Evolutionary conservation across 495 filamentous ascomycete genomes (phyloP).

Genomic region (Daldinia decipiens): DNA sequence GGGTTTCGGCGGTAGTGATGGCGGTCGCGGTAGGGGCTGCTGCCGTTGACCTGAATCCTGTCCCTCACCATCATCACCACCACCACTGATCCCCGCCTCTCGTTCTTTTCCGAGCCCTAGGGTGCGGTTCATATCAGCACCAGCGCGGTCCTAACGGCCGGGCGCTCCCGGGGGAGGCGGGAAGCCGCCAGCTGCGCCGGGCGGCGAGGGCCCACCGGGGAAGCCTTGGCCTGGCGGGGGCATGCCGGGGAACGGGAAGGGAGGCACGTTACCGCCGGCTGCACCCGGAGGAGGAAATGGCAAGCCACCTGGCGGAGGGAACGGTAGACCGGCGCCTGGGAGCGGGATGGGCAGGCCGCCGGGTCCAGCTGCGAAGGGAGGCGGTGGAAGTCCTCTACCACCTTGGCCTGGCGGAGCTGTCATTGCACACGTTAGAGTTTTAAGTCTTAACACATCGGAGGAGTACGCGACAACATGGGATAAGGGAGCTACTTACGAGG

Average conservation of each 20-base stretch:
- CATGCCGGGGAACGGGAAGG: constrained; percentile 50
- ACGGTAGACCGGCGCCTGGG: constrained; percentile 52
- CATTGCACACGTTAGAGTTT: constrained; percentile 8
- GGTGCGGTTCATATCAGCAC: neutral
- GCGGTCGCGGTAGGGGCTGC: neutral
- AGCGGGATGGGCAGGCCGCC: constrained; percentile 57
- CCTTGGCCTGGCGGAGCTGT: constrained; percentile 61
- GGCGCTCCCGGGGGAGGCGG: constrained; percentile 52
- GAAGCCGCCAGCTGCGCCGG: constrained; percentile 47
- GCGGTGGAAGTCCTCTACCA: constrained; percentile 66
- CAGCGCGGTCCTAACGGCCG: constrained; percentile 35
- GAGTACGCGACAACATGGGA: neutral
- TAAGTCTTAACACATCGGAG: neutral
- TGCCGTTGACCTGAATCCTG: neutral
- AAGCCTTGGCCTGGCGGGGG: constrained; percentile 56
- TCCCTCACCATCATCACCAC: neutral
- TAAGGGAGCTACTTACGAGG: constrained; percentile 46
- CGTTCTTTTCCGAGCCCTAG: neutral
- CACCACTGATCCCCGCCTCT: neutral
- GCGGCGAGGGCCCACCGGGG: constrained; percentile 48
- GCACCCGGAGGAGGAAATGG: constrained; percentile 73
- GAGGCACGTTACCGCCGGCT: constrained; percentile 31
- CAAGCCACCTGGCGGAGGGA: constrained; percentile 60
- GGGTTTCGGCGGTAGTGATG: neutral
- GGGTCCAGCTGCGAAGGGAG: constrained; percentile 71